Evolutionary conservation across 1,284 basidiomycete genomes (phyloP), one percentile per base, ranked within the genome.

Genomic region (Ustilago nuda): DNA sequence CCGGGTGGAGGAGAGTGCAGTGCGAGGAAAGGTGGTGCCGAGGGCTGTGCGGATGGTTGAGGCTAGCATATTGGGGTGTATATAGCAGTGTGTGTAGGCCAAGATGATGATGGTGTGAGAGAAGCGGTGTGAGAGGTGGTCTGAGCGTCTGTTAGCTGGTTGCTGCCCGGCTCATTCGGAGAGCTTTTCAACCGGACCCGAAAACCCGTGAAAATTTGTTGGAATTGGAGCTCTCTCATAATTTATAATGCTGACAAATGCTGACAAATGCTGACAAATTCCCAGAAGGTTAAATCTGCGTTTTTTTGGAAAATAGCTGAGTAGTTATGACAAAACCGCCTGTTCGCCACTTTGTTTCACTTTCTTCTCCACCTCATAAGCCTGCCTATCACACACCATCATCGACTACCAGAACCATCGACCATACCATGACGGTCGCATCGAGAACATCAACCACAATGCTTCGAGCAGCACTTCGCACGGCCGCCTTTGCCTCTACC

Each of bases 201-300:
- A 73, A 73, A 73, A 61, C 61, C 65, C 65, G 71, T 73, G 71
- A 73, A 73, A 73, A 72, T 67, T 67, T 57, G 62, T 53, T 27
- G 43, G 1, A 2, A 19, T 8, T 7, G 30, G 1, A n/a, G n/a
- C 11, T 17, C 9, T 12, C 8, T 17, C 2, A 12, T 13, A 4
- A 36, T 63, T 63, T 32, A 13, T 71, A 61, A 72, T 66, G 56
- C 43, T 72, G 59, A 72, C 69, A 61, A 54, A 71, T 54, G 19
- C 19, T 19, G 19, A 19, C 19, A 19, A 61, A 72, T 66, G 56
- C 43, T 72, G 59, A 72, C 69, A 61, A 54, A 71, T 54, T 19
- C 0, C 3, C n/a, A 30, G 41, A 53, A 54, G 48, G 23, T 54
- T 45, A 46, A 60, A 23, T 61, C 55, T 45, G 55, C 46, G 23